Conservation (phyloP, 2,329 filamentous ascomycete species). For the Diaporthe ilicicola region DNA sequence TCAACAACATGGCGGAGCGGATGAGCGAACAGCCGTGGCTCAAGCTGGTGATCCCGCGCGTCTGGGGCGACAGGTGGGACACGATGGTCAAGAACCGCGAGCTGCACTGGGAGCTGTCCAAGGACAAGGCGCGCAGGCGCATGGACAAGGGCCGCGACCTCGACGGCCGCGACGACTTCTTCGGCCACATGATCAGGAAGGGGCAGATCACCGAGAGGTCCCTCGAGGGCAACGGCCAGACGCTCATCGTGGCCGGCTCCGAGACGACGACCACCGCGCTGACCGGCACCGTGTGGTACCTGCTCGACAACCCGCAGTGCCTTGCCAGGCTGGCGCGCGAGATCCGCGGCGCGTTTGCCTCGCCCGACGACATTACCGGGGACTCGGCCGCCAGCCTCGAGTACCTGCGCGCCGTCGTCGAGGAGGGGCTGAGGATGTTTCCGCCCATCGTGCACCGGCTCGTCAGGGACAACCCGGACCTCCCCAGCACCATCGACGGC, state of each 20-base stretch:
- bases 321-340: conserved; percentile 47
- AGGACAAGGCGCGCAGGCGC: conserved; percentile 22
- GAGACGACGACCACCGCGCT: conserved; percentile 34
- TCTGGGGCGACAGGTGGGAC: too few species aligned
- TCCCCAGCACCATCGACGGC: conserved; percentile 42
- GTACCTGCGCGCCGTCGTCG: conserved; percentile 47
- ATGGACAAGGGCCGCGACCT: conserved; percentile 20
- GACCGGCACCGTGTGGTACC: conserved; percentile 31
- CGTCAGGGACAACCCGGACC: conserved; percentile 44
- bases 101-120: not conserved
- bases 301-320: conserved; percentile 41
- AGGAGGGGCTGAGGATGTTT: conserved; percentile 46
- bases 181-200: conserved; percentile 29
- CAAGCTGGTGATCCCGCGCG: too few species aligned
- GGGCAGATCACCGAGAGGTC: conserved; percentile 10
- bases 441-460: conserved; percentile 41
- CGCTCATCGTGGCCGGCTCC: conserved; percentile 31
- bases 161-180: conserved; percentile 21
- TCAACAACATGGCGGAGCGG: too few species aligned
- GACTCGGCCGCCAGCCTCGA: conserved; percentile 40
- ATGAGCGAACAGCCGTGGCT: too few species aligned
- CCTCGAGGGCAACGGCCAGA: conserved; percentile 22
- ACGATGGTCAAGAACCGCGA: too few species aligned
- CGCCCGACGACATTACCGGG: conserved; percentile 46
- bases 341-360: conserved; percentile 45